These are phyloP conservation scores for Boletus semigastroideus DNA, from an alignment of 1,284 basidiomycete species.

Conservation along the genomic window DNA sequence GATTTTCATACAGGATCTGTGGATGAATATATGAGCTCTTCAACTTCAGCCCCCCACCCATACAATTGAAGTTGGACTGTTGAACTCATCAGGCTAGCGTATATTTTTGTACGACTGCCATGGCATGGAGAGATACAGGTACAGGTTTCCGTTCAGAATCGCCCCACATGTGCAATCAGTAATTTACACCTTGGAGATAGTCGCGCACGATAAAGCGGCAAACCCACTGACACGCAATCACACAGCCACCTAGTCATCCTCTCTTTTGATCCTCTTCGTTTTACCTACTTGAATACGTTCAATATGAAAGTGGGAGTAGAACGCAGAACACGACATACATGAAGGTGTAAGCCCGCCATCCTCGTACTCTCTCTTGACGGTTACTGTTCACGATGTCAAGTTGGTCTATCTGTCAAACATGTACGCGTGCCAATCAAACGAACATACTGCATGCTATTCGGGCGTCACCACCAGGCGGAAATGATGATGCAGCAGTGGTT, in stretches of 20 bases:
- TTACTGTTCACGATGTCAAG: background rate
- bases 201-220: background rate
- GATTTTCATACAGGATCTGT: too few species aligned
- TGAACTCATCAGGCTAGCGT: too few species aligned
- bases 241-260: constrained; percentile 29
- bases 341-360: constrained; percentile 2
- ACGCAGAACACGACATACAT: constrained; percentile 26
- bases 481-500: background rate
- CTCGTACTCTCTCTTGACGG: constrained; percentile 19
- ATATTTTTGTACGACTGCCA: too few species aligned
- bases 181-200: background rate
- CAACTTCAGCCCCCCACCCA: too few species aligned
- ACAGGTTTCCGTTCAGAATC: background rate
- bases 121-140: too few species aligned
- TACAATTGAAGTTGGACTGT: too few species aligned
- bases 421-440: background rate
- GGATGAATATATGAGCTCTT: too few species aligned
- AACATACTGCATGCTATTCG: constrained; percentile 3
- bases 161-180: background rate
- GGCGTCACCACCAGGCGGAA: background rate
- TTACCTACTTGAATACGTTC: background rate
- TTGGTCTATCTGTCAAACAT: background rate
- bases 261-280: constrained; percentile 18
- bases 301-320: background rate
- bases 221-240: background rate